These are phyloP conservation scores for Aspergillus fumigatiaffinis DNA, from an alignment of 2,329 filamentous ascomycete genomes.

Conservation along the genomic window DNA sequence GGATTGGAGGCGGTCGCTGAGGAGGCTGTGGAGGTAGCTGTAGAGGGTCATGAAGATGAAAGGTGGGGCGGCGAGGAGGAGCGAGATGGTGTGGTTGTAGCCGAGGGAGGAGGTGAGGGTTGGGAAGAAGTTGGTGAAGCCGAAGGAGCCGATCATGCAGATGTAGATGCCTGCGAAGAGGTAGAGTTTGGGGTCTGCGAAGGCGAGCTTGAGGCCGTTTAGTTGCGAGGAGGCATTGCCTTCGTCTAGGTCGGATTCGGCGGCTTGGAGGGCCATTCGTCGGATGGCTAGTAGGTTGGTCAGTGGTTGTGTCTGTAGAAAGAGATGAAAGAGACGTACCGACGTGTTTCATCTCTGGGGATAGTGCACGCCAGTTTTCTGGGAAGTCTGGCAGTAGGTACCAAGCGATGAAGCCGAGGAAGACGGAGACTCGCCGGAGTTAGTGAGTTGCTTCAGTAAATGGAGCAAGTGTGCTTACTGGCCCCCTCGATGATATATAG, in stretches of 20 bases:
- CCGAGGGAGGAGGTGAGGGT: slow-evolving; percentile 44
- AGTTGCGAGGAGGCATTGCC: slow-evolving; percentile 46
- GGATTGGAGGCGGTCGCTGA: slow-evolving; percentile 38
- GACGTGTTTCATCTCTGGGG: slow-evolving; percentile 44
- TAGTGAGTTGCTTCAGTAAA: not conserved
- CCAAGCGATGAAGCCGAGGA: slow-evolving; percentile 31
- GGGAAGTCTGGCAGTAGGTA: slow-evolving; percentile 41
- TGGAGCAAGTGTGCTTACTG: slow-evolving; percentile 16
- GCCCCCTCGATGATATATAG: slow-evolving; percentile 41
- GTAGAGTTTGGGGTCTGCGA: slow-evolving; percentile 50
- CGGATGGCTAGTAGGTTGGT: slow-evolving; percentile 33
- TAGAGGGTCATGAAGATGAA: slow-evolving; percentile 48
- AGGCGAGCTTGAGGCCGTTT: slow-evolving; percentile 49
- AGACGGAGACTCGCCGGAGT: slow-evolving; percentile 11
- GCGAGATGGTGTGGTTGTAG: slow-evolving; percentile 41
- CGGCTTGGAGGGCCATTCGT: slow-evolving; percentile 49
- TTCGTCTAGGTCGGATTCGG: slow-evolving; percentile 48
- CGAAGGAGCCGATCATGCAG: slow-evolving; percentile 46
- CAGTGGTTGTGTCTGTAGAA: not conserved
- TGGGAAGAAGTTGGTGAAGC: slow-evolving; percentile 52
- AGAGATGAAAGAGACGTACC: not conserved
- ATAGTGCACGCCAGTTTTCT: slow-evolving; percentile 43
- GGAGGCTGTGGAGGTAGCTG: slow-evolving; percentile 35
- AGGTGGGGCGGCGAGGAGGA: slow-evolving; percentile 47
- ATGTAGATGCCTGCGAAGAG: slow-evolving; percentile 43